Evolutionary conservation across 306 rosid genomes (phyloP), one percentile per base, ranked within the genome.

Genomic region (Inga laurina): DNA sequence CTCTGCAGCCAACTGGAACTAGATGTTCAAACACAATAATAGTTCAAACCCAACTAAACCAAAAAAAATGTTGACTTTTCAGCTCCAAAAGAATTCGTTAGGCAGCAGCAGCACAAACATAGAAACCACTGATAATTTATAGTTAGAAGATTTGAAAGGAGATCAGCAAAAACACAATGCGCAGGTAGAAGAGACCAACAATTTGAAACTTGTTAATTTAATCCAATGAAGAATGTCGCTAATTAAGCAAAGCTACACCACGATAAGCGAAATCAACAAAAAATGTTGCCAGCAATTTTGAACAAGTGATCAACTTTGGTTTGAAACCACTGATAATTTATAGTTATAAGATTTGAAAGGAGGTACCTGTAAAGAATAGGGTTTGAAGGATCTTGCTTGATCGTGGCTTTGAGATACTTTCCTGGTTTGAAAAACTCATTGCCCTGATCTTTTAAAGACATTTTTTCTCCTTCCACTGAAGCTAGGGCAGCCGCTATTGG

Each of bases 321-420:
- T 14, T 6, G 21, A 52, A 75, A 54, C 34, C 16, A 21, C 52
- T 21, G 7, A 76, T 11, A 57, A 35, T 32, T 32, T 32, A 32
- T 2, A 32, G 34, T 46, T 57, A 9, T 4, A 46, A 75, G 24
- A 14, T 35, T 72, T 68, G 62, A 34, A 66, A 74, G 51, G 46
- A 74, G 57, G 83, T 77, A 96, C 99, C 99, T 94, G 52, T 91
- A 94, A 49, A 97, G 97, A 79, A 97, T 89, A 66, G 92, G 91
- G 81, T 94, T 97, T 2, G 92, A 86, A 48, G 97, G 93, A 90
- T 97, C 99, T 75, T 87, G 87, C 88, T 97, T 97, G 87, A 91
- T 94, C 73, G 99, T 97, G 74, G 98, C 99, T 89, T 91, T 97
- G 80, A 94, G 97, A 79, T 84, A 92, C 77, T 92, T 94, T 66